Percentiles rank a stretch among this genome's conserved stretches.
Conservation (phyloP, 2,329 filamentous ascomycete genomes). For the Paraconiothyrium brasiliense region DNA sequence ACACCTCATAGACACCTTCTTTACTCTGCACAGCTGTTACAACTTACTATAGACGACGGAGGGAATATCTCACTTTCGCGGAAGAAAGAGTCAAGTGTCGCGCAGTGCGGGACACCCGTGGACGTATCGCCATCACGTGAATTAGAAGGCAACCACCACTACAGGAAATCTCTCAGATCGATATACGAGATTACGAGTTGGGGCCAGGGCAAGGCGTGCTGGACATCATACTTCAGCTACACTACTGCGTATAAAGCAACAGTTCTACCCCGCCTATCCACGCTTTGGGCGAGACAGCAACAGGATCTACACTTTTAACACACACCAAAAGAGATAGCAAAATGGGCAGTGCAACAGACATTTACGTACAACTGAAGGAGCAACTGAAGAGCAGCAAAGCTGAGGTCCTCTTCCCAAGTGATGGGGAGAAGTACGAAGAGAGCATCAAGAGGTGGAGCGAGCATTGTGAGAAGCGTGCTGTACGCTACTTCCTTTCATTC, state of each 20-base stretch:
- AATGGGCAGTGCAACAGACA: constrained; percentile 14
- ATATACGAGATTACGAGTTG: background rate
- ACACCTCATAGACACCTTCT: too few relatives aligned
- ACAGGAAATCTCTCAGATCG: background rate
- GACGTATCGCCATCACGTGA: too few relatives aligned
- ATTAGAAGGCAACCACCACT: background rate
- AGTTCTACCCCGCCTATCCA: background rate
- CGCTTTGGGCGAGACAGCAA: background rate
- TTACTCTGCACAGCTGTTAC: too few relatives aligned
- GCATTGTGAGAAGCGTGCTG: constrained; percentile 40
- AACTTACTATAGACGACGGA: too few relatives aligned
- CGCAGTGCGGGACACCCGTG: background rate
- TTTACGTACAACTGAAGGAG: constrained; percentile 21
- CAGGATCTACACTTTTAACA: background rate
- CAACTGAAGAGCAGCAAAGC: constrained; percentile 28
- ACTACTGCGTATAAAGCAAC: background rate
- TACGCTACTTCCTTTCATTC: constrained; percentile 20
- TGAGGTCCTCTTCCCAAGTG: constrained; percentile 32
- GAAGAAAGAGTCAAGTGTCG: background rate
- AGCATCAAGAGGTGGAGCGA: constrained; percentile 42
- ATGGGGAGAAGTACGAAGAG: constrained; percentile 35
- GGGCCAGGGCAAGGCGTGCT: background rate
- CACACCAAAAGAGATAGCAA: background rate
- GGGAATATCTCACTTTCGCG: too few relatives aligned
- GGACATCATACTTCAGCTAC: background rate